Evolutionary conservation across 345 rosid species (phyloP).

Genomic region (Adansonia digitata): DNA sequence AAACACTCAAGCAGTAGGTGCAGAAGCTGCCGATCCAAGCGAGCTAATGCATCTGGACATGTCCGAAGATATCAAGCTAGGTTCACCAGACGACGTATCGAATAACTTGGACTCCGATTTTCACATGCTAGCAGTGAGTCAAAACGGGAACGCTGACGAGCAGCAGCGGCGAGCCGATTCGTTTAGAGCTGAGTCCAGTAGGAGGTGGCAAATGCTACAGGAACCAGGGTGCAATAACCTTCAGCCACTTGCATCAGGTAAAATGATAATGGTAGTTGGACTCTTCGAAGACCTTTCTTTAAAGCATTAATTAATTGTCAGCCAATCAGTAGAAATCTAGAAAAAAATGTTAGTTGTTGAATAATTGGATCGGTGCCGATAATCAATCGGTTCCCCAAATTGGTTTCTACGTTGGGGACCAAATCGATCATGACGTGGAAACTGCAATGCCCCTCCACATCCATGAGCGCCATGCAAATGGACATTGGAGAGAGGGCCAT

Average conservation of each 20-base stretch:
- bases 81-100: slow-evolving; percentile 68
- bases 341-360: neutral
- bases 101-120: slow-evolving; percentile 52
- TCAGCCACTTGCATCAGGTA: slow-evolving; percentile 44
- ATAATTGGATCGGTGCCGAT: neutral
- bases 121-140: slow-evolving; percentile 33
- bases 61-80: slow-evolving; percentile 71
- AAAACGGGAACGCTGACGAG: slow-evolving; percentile 14
- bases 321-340: neutral
- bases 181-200: slow-evolving; percentile 41
- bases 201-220: slow-evolving; percentile 47
- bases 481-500: no score
- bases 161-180: slow-evolving; percentile 31
- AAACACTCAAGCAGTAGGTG: slow-evolving; percentile 5
- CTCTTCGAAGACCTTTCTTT: neutral
- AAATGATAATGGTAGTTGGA: neutral
- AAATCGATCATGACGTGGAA: neutral
- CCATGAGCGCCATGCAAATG: no score
- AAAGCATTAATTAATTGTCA: neutral
- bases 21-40: slow-evolving; percentile 39
- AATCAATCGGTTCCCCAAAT: neutral
- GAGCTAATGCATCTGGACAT: slow-evolving; percentile 69
- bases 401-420: neutral
- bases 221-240: slow-evolving; percentile 20
- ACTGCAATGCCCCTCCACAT: no score